Evolutionary conservation across 306 rosid species (phyloP), one percentile per base, ranked within the genome.

Genomic region (Fragaria vesca): DNA sequence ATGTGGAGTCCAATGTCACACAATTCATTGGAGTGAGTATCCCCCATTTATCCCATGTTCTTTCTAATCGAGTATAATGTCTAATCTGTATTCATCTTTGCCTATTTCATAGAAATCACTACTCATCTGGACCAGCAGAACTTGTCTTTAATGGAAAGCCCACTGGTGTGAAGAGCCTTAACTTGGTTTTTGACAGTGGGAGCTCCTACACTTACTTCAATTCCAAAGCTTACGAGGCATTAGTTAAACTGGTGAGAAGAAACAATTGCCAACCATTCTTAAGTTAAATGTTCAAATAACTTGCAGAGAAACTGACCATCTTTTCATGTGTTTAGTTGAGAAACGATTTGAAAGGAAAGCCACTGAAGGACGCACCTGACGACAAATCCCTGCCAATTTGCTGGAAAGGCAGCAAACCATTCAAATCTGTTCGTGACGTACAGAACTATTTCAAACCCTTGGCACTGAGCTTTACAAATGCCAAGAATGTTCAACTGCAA

Each of bases 121-220:
- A 91, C 71, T 69, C 58, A 1, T n/a, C 93, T 17, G 96, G 98
- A 51, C 97, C 97, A 2, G 97, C 89, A 11, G 89, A 89, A 30
- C 66, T 94, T 51, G 36, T 83, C 48, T 92, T 88, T 75, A 80
- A 76, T 70, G 88, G 90, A 52, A 89, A 79, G 66, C 66, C 91
- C 52, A 82, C 91, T n/a, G 73, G 87, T 7, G 54, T 85, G 6
- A 88, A 82, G 79, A 92, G 87, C 63, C 85, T 90, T 52, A 26
- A 70, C 17, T 46, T 89, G n/a, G 76, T 85, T 48, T 94, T 94
- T 84, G 97, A 92, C 73, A 94, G 97, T 78, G 97, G 98, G 6
- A 88, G 93, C 87, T 85, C 98, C 16, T 94, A 90, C 81, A 83
- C 95, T n/a, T 92, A 94, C 84, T 82, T 94, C 81, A 90, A 79